A percentile compares a stretch with the other conserved stretches of the same genome.
Evolutionary conservation across 768 basidiomycete species (phyloP).

Genomic region (Tulasnella sp.): DNA sequence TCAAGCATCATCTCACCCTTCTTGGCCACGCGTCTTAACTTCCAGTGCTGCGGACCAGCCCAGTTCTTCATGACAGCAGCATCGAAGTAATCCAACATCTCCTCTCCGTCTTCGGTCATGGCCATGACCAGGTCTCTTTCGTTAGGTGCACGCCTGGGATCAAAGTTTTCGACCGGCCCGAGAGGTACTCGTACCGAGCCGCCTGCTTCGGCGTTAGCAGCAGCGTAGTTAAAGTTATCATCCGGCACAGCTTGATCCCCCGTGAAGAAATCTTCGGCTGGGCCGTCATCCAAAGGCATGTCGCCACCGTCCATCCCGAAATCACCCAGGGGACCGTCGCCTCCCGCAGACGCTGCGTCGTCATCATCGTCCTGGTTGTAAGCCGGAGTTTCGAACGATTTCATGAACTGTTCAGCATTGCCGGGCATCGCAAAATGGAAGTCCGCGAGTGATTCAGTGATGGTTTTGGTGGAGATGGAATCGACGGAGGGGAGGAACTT

Average conservation of each 20-base stretch:
- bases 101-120: constrained; percentile 56
- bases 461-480: constrained; percentile 52
- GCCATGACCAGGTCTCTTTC: constrained; percentile 78
- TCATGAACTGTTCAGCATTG: constrained; percentile 40
- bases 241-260: constrained; percentile 47
- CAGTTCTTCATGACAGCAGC: constrained; percentile 80
- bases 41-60: constrained; percentile 99
- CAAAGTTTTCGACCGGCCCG: constrained; percentile 58
- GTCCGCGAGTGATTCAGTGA: constrained; percentile 66
- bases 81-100: constrained; percentile 83
- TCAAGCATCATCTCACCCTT: constrained; percentile 4
- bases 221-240: constrained; percentile 25
- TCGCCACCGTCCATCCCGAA: constrained; percentile 4
- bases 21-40: constrained; percentile 39
- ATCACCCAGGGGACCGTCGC: constrained; percentile 1
- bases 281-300: constrained; percentile 9
- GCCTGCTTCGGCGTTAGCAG: constrained; percentile 24
- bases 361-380: constrained; percentile 30
- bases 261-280: constrained; percentile 55
- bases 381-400: constrained; percentile 32
- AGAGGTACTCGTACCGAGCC: constrained; percentile 16
- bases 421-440: constrained; percentile 50
- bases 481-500: constrained; percentile 65
- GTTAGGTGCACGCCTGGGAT: constrained; percentile 63
- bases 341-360: constrained; percentile 12